These are phyloP conservation scores for Jatropha multifida DNA, from an alignment of 441 rosid genomes.

Conservation along the genomic window DNA sequence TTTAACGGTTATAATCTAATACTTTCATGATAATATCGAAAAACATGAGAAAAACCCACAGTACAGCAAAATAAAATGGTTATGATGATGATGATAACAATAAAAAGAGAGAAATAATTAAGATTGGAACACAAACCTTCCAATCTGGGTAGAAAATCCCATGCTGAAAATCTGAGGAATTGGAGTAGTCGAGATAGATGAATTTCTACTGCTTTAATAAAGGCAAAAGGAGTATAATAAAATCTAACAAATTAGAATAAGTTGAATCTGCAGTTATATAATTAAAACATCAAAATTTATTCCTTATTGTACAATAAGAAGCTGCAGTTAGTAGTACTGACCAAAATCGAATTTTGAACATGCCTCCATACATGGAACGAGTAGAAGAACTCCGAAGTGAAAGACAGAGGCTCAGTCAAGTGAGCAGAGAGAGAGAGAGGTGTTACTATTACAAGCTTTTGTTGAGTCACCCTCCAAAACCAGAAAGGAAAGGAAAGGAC, in stretches of 20 bases:
- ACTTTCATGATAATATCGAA: neutral
- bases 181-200: constrained; percentile 26
- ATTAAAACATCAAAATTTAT: neutral
- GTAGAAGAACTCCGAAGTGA: neutral
- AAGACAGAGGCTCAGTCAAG: neutral
- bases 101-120: neutral
- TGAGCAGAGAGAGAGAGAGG: too few species aligned
- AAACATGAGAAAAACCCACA: neutral
- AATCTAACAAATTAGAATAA: neutral
- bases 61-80: neutral
- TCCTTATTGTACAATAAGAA: neutral
- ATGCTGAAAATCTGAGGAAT: constrained; percentile 26
- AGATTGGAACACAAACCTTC: constrained; percentile 22
- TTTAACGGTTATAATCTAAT: neutral
- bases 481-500: too few species aligned
- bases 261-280: neutral
- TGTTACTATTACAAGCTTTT: too few species aligned
- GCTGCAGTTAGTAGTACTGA: neutral
- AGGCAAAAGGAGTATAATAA: neutral
- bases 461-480: too few species aligned
- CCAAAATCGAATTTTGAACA: constrained; percentile 37
- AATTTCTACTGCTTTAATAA: constrained; percentile 14
- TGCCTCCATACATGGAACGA: constrained; percentile 7
- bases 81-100: neutral
- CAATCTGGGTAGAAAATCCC: constrained; percentile 34